Conservation (phyloP, 768 basidiomycete genomes). For the Tylopilus subfusipes region DNA sequence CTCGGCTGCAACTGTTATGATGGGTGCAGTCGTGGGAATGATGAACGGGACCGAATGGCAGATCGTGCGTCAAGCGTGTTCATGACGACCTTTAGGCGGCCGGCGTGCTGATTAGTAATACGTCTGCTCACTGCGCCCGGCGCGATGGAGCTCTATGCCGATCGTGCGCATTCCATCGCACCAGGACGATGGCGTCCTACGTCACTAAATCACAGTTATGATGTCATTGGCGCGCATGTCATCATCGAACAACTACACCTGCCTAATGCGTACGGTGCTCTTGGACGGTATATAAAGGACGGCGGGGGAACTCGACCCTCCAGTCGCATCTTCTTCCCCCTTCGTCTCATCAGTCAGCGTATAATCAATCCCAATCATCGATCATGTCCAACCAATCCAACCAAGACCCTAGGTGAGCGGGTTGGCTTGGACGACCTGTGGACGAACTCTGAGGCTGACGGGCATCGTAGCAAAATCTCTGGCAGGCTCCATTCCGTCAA, state of each 20-base stretch:
- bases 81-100: not conserved
- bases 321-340: constrained; percentile 10
- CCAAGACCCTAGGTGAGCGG: constrained; percentile 29
- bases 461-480: constrained; percentile 28
- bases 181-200: constrained; percentile 1
- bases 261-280: constrained; percentile 27
- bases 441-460: not conserved
- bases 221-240: constrained; percentile 28
- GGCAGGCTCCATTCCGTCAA: constrained; percentile 39
- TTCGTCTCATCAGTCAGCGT: not conserved
- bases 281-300: constrained; percentile 27
- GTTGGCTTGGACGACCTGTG: not conserved
- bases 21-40: too few species aligned
- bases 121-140: not conserved
- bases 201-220: constrained; percentile 24
- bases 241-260: constrained; percentile 22
- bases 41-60: too few species aligned
- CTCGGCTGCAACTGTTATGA: too few species aligned
- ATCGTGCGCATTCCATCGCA: not conserved
- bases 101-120: not conserved
- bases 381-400: constrained; percentile 14
- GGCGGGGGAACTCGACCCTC: not conserved
- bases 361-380: not conserved
- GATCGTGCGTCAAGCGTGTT: too few species aligned
- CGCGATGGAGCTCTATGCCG: not conserved